Conservation (phyloP, 768 basidiomycete species). For the Pisolithus microcarpus region DNA sequence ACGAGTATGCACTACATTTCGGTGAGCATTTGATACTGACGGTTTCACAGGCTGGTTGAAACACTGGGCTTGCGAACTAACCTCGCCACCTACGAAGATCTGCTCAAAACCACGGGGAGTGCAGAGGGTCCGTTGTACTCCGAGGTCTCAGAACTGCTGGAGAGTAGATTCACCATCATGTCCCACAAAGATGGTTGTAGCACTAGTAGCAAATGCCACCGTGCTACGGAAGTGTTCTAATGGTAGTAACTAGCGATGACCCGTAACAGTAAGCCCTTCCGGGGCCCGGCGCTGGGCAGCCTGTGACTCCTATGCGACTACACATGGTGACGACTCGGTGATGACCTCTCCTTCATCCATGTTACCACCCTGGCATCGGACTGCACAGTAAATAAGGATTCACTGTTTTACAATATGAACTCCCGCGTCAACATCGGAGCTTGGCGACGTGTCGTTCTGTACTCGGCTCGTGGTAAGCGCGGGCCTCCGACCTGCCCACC, state of each 20-base stretch:
- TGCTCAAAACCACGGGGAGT: slow-evolving; percentile 29
- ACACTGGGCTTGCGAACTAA: slow-evolving; percentile 52
- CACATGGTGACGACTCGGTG: too few species aligned
- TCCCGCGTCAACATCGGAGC: neutral
- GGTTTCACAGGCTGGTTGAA: slow-evolving; percentile 44
- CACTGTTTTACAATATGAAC: neutral
- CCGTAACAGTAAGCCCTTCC: too few species aligned
- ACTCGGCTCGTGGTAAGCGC: slow-evolving; percentile 3
- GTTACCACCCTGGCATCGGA: too few species aligned
- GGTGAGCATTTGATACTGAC: slow-evolving; percentile 4
- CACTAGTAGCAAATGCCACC: too few species aligned
- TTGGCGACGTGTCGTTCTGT: slow-evolving; percentile 1
- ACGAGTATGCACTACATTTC: slow-evolving; percentile 36
- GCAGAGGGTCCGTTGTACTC: slow-evolving; percentile 31
- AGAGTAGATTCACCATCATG: slow-evolving; percentile 13
- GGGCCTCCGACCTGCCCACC: neutral
- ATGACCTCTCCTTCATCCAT: too few species aligned
- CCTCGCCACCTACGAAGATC: slow-evolving; percentile 53
- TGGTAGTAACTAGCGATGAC: too few species aligned
- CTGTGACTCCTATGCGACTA: too few species aligned
- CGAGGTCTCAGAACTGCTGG: slow-evolving; percentile 43
- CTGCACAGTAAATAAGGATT: too few species aligned
- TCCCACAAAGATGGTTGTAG: neutral
- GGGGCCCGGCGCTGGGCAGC: too few species aligned
- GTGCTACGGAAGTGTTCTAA: too few species aligned